Percentiles rank a stretch among this genome's conserved stretches.
These are phyloP conservation scores for Artemisia annua DNA, from an alignment of 129 eudicot genomes.

Conservation along the genomic window DNA sequence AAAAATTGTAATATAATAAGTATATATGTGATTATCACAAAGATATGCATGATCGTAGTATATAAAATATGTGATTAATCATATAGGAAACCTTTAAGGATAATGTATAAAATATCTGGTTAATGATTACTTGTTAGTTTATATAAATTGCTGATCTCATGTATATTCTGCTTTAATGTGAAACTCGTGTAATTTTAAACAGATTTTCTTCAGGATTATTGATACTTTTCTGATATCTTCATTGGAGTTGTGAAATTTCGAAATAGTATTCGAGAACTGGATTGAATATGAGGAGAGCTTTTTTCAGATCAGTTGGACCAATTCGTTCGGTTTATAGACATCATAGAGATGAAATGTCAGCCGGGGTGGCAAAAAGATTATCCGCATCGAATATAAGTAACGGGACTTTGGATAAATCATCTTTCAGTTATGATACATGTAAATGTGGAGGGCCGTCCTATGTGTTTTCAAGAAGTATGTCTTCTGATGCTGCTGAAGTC, in stretches of 20 bases:
- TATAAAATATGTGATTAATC: not conserved
- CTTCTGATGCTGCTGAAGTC: slow-evolving; percentile 46
- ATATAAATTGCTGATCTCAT: no score
- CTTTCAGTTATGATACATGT: slow-evolving; percentile 20
- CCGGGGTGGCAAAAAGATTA: slow-evolving; percentile 31
- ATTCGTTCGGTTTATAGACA: slow-evolving; percentile 33
- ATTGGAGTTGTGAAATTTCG: slow-evolving; percentile 29
- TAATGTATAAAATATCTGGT: no score
- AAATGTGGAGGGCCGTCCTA: slow-evolving; percentile 33
- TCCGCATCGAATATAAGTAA: slow-evolving; percentile 21
- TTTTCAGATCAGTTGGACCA: slow-evolving; percentile 36
- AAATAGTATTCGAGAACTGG: slow-evolving; percentile 18
- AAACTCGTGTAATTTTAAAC: not conserved
- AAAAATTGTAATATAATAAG: no score
- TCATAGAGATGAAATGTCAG: slow-evolving; percentile 23
- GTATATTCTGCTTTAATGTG: no score
- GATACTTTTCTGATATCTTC: slow-evolving; percentile 25
- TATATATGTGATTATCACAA: no score
- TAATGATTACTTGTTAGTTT: slow-evolving; percentile 1
- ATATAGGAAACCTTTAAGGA: not conserved
- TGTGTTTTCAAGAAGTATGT: slow-evolving; percentile 41
- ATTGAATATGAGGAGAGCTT: slow-evolving; percentile 52
- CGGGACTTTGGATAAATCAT: slow-evolving; percentile 17
- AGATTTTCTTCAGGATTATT: slow-evolving; percentile 12
- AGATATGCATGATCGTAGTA: no score